Conservation (phyloP, 2,329 filamentous ascomycete genomes). For the Fusarium aywerte region DNA sequence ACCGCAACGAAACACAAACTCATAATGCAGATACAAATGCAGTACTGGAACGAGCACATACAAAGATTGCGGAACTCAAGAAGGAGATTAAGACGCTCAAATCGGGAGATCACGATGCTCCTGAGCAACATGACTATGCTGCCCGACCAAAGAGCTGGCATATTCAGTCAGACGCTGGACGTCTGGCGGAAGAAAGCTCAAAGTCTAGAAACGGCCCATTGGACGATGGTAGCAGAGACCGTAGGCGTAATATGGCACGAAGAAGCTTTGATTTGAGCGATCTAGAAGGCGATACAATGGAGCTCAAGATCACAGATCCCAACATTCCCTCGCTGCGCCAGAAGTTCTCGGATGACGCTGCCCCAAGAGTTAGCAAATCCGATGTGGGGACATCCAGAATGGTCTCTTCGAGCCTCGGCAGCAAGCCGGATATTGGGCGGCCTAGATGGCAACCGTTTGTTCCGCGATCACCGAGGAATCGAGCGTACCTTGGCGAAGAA, state of each 20-base stretch:
- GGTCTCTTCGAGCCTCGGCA: slow-evolving; percentile 29
- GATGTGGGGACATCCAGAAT: slow-evolving; percentile 26
- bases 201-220: neutral
- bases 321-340: slow-evolving; percentile 49
- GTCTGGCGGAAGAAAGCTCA: slow-evolving; percentile 18
- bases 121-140: slow-evolving; percentile 22
- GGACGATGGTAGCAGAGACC: slow-evolving; percentile 3
- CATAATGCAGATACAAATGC: slow-evolving; percentile 66
- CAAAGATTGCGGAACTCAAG: slow-evolving; percentile 66
- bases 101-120: slow-evolving; percentile 31
- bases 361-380: slow-evolving; percentile 24
- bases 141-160: slow-evolving; percentile 49
- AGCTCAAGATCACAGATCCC: slow-evolving; percentile 29
- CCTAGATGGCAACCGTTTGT: slow-evolving; percentile 57
- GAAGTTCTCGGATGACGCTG: slow-evolving; percentile 50
- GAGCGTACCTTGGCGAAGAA: slow-evolving; percentile 52
- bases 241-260: slow-evolving; percentile 23
- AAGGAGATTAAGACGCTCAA: slow-evolving; percentile 63
- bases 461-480: slow-evolving; percentile 55
- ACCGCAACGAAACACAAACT: slow-evolving; percentile 64
- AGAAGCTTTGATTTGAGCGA: slow-evolving; percentile 47
- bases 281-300: slow-evolving; percentile 27
- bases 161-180: slow-evolving; percentile 34
- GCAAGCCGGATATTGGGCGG: slow-evolving; percentile 48
- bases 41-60: slow-evolving; percentile 66